Evolutionary conservation across 108 stramenopile species (phyloP).

Genomic region (Skeletonema grethae): DNA sequence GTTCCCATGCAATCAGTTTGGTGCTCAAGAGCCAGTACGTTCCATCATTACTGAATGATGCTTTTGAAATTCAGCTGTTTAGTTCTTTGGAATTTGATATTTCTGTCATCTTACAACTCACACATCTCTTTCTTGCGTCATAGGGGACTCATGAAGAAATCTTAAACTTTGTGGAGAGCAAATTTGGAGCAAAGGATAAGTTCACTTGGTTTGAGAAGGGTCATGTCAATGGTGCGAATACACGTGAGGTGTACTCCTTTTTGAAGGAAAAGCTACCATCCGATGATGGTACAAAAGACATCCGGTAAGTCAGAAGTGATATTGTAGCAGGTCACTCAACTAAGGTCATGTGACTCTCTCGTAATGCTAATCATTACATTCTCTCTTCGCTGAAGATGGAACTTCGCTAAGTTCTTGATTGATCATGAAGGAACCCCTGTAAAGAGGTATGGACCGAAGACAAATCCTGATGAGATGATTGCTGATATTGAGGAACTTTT

Average conservation of each 20-base stretch:
- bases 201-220: constrained; percentile 80
- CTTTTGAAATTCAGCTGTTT: background rate
- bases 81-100: background rate
- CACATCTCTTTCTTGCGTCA: background rate
- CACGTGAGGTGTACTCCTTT: constrained; percentile 71
- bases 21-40: constrained; percentile 72
- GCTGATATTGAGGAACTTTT: constrained; percentile 66
- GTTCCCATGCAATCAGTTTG: constrained; percentile 86
- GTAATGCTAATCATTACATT: background rate
- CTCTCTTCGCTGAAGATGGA: constrained; percentile 23
- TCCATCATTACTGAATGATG: background rate
- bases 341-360: too few species aligned
- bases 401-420: constrained; percentile 66
- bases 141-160: constrained; percentile 73
- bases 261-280: constrained; percentile 59
- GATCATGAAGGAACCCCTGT: constrained; percentile 71
- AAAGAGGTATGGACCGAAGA: constrained; percentile 59
- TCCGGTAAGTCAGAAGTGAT: constrained; percentile 54
- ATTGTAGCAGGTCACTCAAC: background rate
- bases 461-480: constrained; percentile 56
- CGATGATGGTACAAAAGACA: constrained; percentile 66
- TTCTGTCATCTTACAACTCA: background rate
- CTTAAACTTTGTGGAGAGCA: constrained; percentile 53
- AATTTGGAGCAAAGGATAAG: constrained; percentile 55
- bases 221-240: constrained; percentile 74